A percentile compares a stretch with the other conserved stretches of the same genome.
phyloP scores from a whole-genome alignment of 108 stramenopile genomes.

The Nannochloropsis gaditana region DNA sequence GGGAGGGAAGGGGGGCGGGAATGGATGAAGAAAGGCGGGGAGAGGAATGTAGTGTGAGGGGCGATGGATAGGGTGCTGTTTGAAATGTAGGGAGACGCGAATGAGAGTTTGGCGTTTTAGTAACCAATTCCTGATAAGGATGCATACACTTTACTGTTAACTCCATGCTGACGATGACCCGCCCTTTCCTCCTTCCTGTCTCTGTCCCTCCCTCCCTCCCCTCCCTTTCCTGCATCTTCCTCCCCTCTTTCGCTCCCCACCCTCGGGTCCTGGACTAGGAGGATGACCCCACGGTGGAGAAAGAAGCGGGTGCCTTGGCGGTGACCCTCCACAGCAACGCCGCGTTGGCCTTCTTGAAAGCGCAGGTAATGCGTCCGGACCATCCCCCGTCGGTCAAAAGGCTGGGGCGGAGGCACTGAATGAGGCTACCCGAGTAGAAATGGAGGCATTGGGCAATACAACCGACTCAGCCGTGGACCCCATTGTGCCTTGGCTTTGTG shows the following conservation, averaged over 20 bases:
- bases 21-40: neutral
- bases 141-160: neutral
- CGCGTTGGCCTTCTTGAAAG: conserved; percentile 80
- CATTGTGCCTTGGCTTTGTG: too few species aligned
- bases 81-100: neutral
- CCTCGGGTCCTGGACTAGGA: neutral
- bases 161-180: neutral
- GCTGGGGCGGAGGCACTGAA: too few species aligned
- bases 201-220: conserved; percentile 3
- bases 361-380: conserved; percentile 18
- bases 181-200: neutral
- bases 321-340: conserved; percentile 76
- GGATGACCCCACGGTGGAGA: conserved; percentile 31
- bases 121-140: too few species aligned
- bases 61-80: neutral
- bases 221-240: neutral
- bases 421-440: too few species aligned
- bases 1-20: conserved; percentile 34
- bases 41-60: neutral
- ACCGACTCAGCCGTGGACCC: too few species aligned
- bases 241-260: neutral
- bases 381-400: neutral
- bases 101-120: neutral
- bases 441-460: too few species aligned
- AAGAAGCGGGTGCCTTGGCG: conserved; percentile 63